These are phyloP conservation scores for Xylariaceae sp. DNA, from an alignment of 2,329 filamentous ascomycete species.

Conservation along the genomic window DNA sequence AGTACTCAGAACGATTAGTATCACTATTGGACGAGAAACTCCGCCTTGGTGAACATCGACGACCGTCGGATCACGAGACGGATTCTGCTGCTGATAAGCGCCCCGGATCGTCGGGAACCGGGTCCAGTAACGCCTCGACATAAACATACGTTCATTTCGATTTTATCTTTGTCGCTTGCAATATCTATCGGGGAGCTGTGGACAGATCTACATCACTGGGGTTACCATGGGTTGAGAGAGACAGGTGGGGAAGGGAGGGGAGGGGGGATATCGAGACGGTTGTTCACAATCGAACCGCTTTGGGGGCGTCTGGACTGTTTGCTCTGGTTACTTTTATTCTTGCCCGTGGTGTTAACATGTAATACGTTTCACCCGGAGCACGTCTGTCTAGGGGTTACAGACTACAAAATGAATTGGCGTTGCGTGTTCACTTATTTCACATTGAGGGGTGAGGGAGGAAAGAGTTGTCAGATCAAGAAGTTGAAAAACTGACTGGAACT, in stretches of 20 bases:
- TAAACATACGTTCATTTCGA: slow-evolving; percentile 22
- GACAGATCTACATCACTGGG: slow-evolving; percentile 9
- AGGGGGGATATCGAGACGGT: not conserved
- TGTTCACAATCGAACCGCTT: not conserved
- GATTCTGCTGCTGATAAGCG: slow-evolving; percentile 16
- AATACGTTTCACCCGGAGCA: slow-evolving; percentile 1
- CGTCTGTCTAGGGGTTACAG: slow-evolving; percentile 9
- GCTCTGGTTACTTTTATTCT: slow-evolving; percentile 1
- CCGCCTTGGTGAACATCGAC: slow-evolving; percentile 33
- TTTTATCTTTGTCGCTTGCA: slow-evolving; percentile 21
- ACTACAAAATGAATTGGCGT: slow-evolving; percentile 13
- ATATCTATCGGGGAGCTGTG: slow-evolving; percentile 13
- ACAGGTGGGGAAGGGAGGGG: slow-evolving; percentile 1
- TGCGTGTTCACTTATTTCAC: slow-evolving; percentile 3
- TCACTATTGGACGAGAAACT: slow-evolving; percentile 69
- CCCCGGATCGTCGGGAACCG: slow-evolving; percentile 20
- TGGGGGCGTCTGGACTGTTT: slow-evolving; percentile 4
- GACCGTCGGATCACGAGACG: slow-evolving; percentile 15
- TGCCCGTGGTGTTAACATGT: not conserved
- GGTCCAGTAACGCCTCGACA: slow-evolving; percentile 21
- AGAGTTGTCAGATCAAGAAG: slow-evolving; percentile 1
- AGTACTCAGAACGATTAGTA: slow-evolving; percentile 69
- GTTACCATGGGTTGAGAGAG: not conserved
- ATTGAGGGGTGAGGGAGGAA: not conserved
- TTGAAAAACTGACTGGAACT: not conserved